Conservation (phyloP, 2,329 filamentous ascomycete species). For the Berkeleyomyces rouxiae region DNA sequence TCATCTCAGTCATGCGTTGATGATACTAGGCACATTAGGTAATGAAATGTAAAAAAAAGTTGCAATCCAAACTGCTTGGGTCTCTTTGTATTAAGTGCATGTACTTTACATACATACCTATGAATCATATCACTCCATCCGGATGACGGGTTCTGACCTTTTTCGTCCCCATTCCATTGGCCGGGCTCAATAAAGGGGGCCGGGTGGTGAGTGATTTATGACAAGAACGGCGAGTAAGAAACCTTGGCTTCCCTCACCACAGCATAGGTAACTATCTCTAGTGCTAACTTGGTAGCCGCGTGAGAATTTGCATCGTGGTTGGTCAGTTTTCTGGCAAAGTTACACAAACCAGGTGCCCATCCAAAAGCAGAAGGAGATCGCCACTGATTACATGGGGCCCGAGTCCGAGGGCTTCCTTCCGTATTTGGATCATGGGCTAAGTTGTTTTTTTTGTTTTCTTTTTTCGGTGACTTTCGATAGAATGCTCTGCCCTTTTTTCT, state of each 20-base stretch:
- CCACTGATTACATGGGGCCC: neutral
- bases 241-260: too few species aligned
- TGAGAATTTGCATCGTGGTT: too few species aligned
- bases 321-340: neutral
- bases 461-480: neutral
- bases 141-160: neutral
- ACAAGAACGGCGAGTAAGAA: neutral
- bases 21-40: neutral
- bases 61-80: too few species aligned
- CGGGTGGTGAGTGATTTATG: neutral
- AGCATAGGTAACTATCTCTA: too few species aligned
- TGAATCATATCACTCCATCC: neutral
- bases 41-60: neutral
- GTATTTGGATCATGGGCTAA: neutral
- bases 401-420: neutral
- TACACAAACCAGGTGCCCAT: neutral
- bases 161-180: neutral
- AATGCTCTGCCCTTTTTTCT: neutral
- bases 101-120: too few species aligned
- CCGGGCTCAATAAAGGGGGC: neutral
- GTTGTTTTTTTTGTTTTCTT: neutral
- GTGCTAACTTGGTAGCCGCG: too few species aligned
- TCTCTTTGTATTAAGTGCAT: too few species aligned
- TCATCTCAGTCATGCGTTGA: constrained; percentile 3
- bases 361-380: neutral